These are phyloP conservation scores for Geoglossum cookeanum DNA, from an alignment of 2,329 filamentous ascomycete species.

Conservation along the genomic window DNA sequence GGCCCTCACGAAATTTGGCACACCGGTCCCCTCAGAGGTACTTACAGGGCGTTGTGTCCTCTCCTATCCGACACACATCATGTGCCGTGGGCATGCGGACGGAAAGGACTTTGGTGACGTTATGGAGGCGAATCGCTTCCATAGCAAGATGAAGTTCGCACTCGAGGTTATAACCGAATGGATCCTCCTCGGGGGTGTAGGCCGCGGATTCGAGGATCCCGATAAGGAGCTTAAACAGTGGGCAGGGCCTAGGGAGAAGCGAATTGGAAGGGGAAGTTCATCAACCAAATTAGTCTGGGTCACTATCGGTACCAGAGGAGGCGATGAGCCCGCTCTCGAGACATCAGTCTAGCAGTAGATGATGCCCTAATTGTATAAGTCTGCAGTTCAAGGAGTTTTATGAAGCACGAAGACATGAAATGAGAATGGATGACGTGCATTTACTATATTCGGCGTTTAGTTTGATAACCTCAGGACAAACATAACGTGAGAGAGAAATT, in stretches of 20 bases:
- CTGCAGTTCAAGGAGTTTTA: neutral
- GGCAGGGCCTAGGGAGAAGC: neutral
- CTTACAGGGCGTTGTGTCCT: constrained; percentile 52
- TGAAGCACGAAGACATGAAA: neutral
- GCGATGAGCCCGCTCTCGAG: constrained; percentile 21
- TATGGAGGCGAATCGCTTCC: constrained; percentile 53
- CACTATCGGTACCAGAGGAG: constrained; percentile 43
- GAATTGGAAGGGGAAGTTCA: neutral
- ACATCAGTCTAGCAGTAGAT: neutral
- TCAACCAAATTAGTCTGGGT: constrained; percentile 47
- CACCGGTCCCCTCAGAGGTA: constrained; percentile 46
- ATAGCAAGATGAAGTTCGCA: constrained; percentile 56
- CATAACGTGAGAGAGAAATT: too few species aligned
- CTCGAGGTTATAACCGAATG: constrained; percentile 49
- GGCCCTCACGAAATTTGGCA: constrained; percentile 33
- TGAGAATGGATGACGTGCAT: too few species aligned
- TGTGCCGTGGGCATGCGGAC: constrained; percentile 24
- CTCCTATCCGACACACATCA: constrained; percentile 43
- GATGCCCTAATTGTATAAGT: neutral
- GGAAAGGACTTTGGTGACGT: constrained; percentile 29
- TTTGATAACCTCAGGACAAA: too few species aligned
- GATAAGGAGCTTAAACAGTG: constrained; percentile 26
- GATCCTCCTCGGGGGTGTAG: constrained; percentile 49
- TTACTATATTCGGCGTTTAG: too few species aligned
- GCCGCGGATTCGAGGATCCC: constrained; percentile 39